These are phyloP conservation scores for Salix brachista DNA, from an alignment of 345 rosid genomes.

Conservation along the genomic window DNA sequence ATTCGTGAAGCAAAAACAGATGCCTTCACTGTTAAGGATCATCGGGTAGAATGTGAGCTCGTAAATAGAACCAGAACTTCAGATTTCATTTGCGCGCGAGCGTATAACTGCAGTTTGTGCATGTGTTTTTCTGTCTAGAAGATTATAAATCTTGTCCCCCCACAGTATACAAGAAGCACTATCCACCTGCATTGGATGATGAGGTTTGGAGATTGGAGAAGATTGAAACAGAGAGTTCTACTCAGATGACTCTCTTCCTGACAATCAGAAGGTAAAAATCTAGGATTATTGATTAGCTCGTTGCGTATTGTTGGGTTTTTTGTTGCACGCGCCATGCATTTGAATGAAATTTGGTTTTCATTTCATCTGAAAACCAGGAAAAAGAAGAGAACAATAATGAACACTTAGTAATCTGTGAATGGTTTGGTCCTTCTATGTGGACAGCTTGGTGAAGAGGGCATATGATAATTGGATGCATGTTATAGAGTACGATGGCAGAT, in stretches of 20 bases:
- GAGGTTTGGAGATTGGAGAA: constrained; percentile 98
- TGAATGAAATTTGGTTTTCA: background rate
- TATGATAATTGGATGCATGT: constrained; percentile 30
- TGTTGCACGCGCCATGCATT: background rate
- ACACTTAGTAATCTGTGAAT: background rate
- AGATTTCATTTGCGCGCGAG: background rate
- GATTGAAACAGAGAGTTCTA: constrained; percentile 70
- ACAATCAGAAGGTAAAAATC: constrained; percentile 66
- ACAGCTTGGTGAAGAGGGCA: constrained; percentile 22
- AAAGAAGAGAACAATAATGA: background rate
- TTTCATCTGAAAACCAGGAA: background rate
- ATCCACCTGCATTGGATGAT: constrained; percentile 83
- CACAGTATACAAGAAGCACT: constrained; percentile 94
- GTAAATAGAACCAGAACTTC: background rate
- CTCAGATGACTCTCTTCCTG: constrained; percentile 72
- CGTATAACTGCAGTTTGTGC: constrained; percentile 31
- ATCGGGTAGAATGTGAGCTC: constrained; percentile 35
- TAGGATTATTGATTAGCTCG: background rate
- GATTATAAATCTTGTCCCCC: background rate
- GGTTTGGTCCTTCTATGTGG: constrained; percentile 3
- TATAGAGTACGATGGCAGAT: constrained; percentile 25
- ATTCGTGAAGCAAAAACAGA: constrained; percentile 39
- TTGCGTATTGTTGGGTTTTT: background rate
- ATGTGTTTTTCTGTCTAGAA: background rate
- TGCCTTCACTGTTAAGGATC: constrained; percentile 33